Percentiles rank a stretch among this genome's conserved stretches.
Evolutionary conservation across 495 filamentous ascomycete species (phyloP).

Genomic region (Penicillium paradoxum): DNA sequence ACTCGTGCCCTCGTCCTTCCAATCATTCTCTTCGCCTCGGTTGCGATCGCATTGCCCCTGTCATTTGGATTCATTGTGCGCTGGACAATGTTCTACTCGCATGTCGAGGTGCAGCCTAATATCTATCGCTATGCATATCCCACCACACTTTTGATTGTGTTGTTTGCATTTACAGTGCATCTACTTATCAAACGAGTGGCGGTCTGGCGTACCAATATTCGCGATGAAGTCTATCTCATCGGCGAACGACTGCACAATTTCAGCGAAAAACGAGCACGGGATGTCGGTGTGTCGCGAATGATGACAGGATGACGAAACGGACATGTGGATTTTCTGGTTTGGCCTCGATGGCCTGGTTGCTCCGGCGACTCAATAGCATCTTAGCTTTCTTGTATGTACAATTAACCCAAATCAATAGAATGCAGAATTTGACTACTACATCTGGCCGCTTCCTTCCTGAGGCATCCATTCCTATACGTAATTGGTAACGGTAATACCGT

Average conservation of each 20-base stretch:
- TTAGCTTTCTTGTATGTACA: not conserved
- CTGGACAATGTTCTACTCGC: constrained; percentile 35
- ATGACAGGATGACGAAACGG: constrained; percentile 30
- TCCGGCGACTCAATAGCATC: not conserved
- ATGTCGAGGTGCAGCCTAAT: constrained; percentile 44
- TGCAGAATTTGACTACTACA: not conserved
- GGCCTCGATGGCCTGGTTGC: not conserved
- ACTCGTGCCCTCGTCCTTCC: constrained; percentile 82
- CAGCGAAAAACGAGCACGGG: constrained; percentile 53
- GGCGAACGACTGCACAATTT: constrained; percentile 93
- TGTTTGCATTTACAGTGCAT: constrained; percentile 38
- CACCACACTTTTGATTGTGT: constrained; percentile 45
- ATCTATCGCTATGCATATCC: constrained; percentile 75
- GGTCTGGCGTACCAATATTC: constrained; percentile 74
- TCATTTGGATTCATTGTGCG: constrained; percentile 43
- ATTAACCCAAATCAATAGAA: not conserved
- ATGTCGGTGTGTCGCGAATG: constrained; percentile 39
- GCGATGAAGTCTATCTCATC: constrained; percentile 94
- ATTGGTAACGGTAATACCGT: not conserved
- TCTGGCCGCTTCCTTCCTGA: too few species aligned
- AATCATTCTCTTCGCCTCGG: constrained; percentile 49
- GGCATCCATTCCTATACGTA: too few species aligned
- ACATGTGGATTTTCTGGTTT: not conserved
- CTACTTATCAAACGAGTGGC: constrained; percentile 51
- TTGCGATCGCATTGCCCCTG: constrained; percentile 58